phyloP scores from a whole-genome alignment of 164 flowering plant genomes.

The Stephania japonica region DNA sequence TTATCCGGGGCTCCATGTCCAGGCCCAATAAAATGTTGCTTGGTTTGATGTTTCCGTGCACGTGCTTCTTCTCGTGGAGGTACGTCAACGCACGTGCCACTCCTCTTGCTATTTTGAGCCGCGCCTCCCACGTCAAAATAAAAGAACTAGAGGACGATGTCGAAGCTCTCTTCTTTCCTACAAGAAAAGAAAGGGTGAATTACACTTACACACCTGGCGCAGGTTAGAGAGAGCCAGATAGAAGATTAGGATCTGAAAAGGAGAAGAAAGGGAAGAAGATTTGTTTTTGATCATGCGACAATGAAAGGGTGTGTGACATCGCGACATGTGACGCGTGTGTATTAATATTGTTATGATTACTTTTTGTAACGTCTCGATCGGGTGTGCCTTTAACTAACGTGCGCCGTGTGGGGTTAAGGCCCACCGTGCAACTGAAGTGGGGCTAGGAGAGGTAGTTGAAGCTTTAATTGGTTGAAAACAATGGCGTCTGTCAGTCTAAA shows the following conservation, averaged over 20 bases:
- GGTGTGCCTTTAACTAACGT: not conserved
- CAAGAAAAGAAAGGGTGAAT: not conserved
- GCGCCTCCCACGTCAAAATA: conserved; percentile 73
- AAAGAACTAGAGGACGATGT: conserved; percentile 38
- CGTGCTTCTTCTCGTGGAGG: conserved; percentile 94
- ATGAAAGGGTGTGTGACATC: not conserved
- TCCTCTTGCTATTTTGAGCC: conserved; percentile 84
- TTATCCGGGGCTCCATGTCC: conserved; percentile 83
- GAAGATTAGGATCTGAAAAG: not conserved
- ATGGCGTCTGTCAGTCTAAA: no score
- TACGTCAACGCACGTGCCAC: conserved; percentile 75
- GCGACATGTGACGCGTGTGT: not conserved
- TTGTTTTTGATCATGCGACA: not conserved
- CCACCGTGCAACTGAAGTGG: not conserved
- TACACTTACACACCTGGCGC: not conserved
- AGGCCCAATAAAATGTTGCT: conserved; percentile 69
- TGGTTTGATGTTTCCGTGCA: conserved; percentile 91
- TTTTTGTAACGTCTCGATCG: no score
- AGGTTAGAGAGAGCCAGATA: not conserved
- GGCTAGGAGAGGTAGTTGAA: not conserved
- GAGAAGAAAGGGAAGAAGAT: not conserved
- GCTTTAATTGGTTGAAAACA: no score
- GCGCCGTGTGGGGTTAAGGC: not conserved
- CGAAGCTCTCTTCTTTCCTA: conserved; percentile 63
- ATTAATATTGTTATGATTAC: no score